These are phyloP conservation scores for Ophiostoma himal-ulmi DNA, from an alignment of 2,329 filamentous ascomycete species.

Conservation along the genomic window DNA sequence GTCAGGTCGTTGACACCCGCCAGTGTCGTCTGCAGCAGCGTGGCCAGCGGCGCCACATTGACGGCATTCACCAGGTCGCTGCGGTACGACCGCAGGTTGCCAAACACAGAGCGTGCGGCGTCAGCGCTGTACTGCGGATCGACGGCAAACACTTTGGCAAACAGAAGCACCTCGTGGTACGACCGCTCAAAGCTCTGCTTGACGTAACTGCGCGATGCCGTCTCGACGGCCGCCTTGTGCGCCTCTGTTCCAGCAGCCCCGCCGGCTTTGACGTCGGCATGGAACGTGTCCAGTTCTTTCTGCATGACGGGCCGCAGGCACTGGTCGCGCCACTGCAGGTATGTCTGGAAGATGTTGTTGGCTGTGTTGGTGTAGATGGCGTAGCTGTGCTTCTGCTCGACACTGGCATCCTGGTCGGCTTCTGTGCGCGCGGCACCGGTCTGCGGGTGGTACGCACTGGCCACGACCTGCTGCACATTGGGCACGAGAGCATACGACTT, in stretches of 20 bases:
- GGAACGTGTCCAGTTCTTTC: conserved; percentile 50
- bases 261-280: conserved; percentile 44
- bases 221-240: conserved; percentile 38
- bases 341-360: conserved; percentile 50
- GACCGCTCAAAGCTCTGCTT: conserved; percentile 56
- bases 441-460: conserved; percentile 45
- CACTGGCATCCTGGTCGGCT: background rate
- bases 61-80: conserved; percentile 49
- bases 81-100: conserved; percentile 44
- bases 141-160: conserved; percentile 51
- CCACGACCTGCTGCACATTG: conserved; percentile 50
- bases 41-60: conserved; percentile 49
- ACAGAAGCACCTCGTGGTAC: conserved; percentile 49
- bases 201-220: conserved; percentile 52
- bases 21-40: conserved; percentile 45
- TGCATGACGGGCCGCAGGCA: conserved; percentile 49
- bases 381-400: conserved; percentile 36
- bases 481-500: conserved; percentile 49
- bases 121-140: conserved; percentile 49
- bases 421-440: conserved; percentile 42
- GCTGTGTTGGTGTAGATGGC: conserved; percentile 51
- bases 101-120: conserved; percentile 42
- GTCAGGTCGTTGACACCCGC: conserved; percentile 44
- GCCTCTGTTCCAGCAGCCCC: conserved; percentile 9
- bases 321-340: conserved; percentile 48